A percentile compares a stretch with the other conserved stretches of the same genome.
These are phyloP conservation scores for Kondoa malvinella DNA, from an alignment of 768 basidiomycete species.

Conservation along the genomic window DNA sequence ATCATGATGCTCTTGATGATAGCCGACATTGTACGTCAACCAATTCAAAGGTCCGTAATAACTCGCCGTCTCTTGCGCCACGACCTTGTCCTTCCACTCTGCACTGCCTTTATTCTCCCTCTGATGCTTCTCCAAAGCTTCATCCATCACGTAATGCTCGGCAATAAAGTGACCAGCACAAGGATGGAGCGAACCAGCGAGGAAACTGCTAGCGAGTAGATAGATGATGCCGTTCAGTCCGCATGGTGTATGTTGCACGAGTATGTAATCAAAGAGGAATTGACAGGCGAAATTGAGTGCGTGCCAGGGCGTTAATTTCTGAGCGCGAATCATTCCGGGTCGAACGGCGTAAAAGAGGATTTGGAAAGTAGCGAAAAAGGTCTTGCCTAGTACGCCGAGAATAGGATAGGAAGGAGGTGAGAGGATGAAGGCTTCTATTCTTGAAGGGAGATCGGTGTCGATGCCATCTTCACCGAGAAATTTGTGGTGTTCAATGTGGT, in stretches of 20 bases:
- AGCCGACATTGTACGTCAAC: conserved; percentile 90
- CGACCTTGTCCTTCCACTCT: background rate
- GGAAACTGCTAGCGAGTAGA: conserved; percentile 75
- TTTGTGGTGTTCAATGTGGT: conserved; percentile 94
- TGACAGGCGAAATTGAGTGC: conserved; percentile 54
- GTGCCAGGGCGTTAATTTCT: conserved; percentile 70
- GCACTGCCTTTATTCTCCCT: background rate
- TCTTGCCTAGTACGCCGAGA: conserved; percentile 79
- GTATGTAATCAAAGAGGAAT: conserved; percentile 51
- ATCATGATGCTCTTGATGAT: conserved; percentile 99
- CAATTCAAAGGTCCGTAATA: conserved; percentile 86
- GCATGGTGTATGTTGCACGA: conserved; percentile 32
- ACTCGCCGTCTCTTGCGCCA: conserved; percentile 74
- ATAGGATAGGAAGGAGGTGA: conserved; percentile 34
- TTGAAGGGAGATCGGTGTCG: conserved; percentile 85
- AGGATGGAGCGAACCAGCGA: conserved; percentile 88
- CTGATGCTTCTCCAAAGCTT: conserved; percentile 43
- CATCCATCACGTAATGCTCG: conserved; percentile 80
- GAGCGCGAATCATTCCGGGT: conserved; percentile 75
- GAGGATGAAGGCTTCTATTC: conserved; percentile 61
- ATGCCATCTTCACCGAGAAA: conserved; percentile 86
- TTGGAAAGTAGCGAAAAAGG: conserved; percentile 96
- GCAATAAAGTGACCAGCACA: conserved; percentile 96
- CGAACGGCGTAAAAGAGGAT: conserved; percentile 95
- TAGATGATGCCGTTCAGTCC: conserved; percentile 46